These are phyloP conservation scores for Nakazawaea molendinolei DNA, from an alignment of 805 yeast species.

Conservation along the genomic window DNA sequence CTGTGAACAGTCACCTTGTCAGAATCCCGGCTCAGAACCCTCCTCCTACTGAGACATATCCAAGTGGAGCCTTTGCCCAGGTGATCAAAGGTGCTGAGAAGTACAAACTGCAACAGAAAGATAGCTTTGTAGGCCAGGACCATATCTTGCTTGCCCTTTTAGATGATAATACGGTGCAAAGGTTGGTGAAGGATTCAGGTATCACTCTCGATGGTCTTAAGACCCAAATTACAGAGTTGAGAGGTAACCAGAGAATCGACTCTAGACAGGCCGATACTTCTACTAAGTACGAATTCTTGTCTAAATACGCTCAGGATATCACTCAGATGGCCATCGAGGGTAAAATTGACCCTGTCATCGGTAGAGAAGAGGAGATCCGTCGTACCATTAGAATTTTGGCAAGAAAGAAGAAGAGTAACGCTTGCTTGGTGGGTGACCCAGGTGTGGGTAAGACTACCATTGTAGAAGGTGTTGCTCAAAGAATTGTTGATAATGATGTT, in stretches of 20 bases:
- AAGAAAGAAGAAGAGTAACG: constrained; percentile 95
- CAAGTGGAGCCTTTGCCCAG: constrained; percentile 71
- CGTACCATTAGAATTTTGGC: constrained; percentile 91
- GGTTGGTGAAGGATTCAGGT: constrained; percentile 63
- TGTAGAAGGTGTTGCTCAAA: constrained; percentile 97
- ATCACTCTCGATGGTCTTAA: constrained; percentile 68
- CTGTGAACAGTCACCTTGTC: constrained; percentile 75
- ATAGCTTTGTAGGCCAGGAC: constrained; percentile 88
- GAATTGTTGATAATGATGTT: constrained; percentile 92
- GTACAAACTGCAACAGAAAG: constrained; percentile 83
- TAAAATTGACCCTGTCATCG: constrained; percentile 95
- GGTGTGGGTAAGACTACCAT: constrained; percentile 99
- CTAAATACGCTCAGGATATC: constrained; percentile 88
- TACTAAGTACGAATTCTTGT: constrained; percentile 71
- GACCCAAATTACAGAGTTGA: constrained; percentile 68
- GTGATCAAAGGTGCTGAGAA: constrained; percentile 70
- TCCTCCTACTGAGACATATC: constrained; percentile 74
- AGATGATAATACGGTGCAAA: constrained; percentile 67
- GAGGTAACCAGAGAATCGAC: constrained; percentile 90
- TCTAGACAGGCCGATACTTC: constrained; percentile 92
- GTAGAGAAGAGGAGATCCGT: constrained; percentile 97
- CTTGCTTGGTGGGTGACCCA: constrained; percentile 96
- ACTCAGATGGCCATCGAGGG: constrained; percentile 93
- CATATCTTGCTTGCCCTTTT: constrained; percentile 81
- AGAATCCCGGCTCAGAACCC: constrained; percentile 85